Conservation (phyloP, 2,329 filamentous ascomycete genomes). For the Geoglossum cookeanum region DNA sequence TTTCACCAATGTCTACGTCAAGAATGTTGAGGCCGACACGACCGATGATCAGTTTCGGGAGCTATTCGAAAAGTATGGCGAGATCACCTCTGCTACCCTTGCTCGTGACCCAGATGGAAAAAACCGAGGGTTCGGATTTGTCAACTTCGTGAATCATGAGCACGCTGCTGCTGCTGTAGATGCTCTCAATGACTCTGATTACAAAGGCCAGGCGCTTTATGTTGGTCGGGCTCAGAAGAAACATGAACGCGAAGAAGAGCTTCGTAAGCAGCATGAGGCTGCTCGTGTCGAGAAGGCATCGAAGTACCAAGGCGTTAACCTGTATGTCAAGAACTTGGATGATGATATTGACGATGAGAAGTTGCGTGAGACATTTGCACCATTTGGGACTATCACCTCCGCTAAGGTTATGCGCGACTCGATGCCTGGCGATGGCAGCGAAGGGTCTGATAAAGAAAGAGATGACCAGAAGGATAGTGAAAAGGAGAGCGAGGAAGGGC, state of each 20-base stretch:
- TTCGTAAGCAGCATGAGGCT: conserved; percentile 96
- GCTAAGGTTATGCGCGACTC: conserved; percentile 98
- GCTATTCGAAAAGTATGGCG: conserved; percentile 79
- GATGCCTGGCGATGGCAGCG: conserved; percentile 28
- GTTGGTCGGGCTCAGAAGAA: conserved; percentile 99
- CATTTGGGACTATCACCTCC: conserved; percentile 89
- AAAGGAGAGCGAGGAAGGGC: conserved; percentile 34
- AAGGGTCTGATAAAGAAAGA: conserved; percentile 29
- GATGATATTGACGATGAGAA: conserved; percentile 97
- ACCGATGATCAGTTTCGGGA: conserved; percentile 88
- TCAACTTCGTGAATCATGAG: conserved; percentile 90
- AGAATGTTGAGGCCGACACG: conserved; percentile 77
- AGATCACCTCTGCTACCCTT: conserved; percentile 89
- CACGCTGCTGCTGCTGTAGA: conserved; percentile 73
- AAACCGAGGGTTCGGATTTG: conserved; percentile 88
- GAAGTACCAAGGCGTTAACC: conserved; percentile 98
- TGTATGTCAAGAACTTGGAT: conserved; percentile 98
- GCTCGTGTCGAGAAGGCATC: conserved; percentile 93
- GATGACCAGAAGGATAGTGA: conserved; percentile 36
- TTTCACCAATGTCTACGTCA: conserved; percentile 99
- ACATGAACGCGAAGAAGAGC: conserved; percentile 98
- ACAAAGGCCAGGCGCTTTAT: conserved; percentile 89
- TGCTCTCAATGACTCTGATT: conserved; percentile 76
- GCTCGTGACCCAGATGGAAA: conserved; percentile 79
- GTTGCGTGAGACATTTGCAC: conserved; percentile 78